phyloP scores from a whole-genome alignment of 495 filamentous ascomycete genomes.

The Hypoxylon fuscum region DNA sequence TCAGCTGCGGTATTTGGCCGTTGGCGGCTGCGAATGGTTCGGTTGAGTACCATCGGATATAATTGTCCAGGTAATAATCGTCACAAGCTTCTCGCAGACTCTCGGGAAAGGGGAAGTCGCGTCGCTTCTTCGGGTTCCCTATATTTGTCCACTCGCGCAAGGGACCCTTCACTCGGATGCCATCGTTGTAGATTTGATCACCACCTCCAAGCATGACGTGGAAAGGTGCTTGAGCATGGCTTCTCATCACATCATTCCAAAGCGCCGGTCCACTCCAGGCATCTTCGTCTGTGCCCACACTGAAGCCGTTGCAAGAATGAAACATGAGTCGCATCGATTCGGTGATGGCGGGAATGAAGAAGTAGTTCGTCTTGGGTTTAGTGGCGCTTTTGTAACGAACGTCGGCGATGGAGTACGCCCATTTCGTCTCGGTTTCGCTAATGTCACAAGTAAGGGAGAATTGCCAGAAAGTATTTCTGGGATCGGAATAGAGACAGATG shows the following conservation, averaged over 20 bases:
- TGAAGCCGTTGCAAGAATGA: constrained; percentile 96
- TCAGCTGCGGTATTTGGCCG: constrained; percentile 87
- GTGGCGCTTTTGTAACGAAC: constrained; percentile 55
- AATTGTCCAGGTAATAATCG: constrained; percentile 89
- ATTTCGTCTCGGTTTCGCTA: constrained; percentile 61
- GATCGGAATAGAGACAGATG: constrained; percentile 81
- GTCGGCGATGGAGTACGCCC: constrained; percentile 66
- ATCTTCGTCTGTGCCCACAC: constrained; percentile 87
- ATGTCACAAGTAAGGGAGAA: constrained; percentile 72
- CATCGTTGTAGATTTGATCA: constrained; percentile 95
- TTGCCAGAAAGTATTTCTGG: constrained; percentile 80
- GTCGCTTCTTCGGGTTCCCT: constrained; percentile 80
- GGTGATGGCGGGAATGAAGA: constrained; percentile 77
- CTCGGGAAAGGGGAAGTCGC: constrained; percentile 78
- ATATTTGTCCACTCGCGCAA: constrained; percentile 84
- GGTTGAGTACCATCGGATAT: constrained; percentile 84
- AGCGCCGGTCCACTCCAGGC: constrained; percentile 82
- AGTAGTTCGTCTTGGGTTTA: constrained; percentile 61
- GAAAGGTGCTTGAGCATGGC: constrained; percentile 76
- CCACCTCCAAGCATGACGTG: constrained; percentile 97
- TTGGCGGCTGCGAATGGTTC: constrained; percentile 87
- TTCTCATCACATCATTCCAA: constrained; percentile 89
- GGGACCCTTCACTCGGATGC: constrained; percentile 83
- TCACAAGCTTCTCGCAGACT: constrained; percentile 79
- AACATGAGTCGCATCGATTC: constrained; percentile 97